Base-by-base conservation (phyloP, 108 stramenopile genomes). In the Cylindrotheca closterium region DNA sequence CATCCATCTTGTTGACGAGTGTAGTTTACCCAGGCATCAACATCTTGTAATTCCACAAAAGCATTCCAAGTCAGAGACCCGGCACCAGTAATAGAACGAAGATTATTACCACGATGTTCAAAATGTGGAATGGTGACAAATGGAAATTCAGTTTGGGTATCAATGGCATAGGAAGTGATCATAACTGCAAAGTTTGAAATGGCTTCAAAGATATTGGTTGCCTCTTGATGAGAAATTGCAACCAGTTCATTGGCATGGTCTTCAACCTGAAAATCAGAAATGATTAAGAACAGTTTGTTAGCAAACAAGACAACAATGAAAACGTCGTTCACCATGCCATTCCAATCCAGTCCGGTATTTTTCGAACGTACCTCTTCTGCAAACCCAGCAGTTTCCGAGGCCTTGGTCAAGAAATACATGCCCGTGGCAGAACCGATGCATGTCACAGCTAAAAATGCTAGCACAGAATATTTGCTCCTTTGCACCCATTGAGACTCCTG, bases 91-190 rank as follows among this genome's bases (percentile, higher is more conserved):
- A 52, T 15, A 15, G 21, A 25, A 15, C 19, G 15, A 22, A 52
- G 15, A 23, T 52, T n/a, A 2, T 22, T 2, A 1, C 23, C 25
- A 2, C 51, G 21, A 25, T 52, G 24, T 49, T 49, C 60, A 62
- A 49, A 62, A 47, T 62, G 47, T 19, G 60, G 60, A 2, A 62
- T 29, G 18, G 60, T 62, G 60, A 62, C 56, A 33, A 57, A 32
- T 28, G 56, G 56, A 31, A 57, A 57, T 5, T 30, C 29, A n/a
- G 7, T 51, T n/a, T 51, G 18, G 18, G 51, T 51, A 22, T 10
- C 51, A 7, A n/a, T 5, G 4, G 51, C 51, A 51, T 51, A 51
- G 22, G 21, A 22, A 7, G 51, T 51, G 19, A 51, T 51, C 37
- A 15, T 42, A 7, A 42, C 7, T 42, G 10, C 37, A 7, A 42